phyloP scores from a whole-genome alignment of 345 rosid genomes.

The Moringa oleifera region DNA sequence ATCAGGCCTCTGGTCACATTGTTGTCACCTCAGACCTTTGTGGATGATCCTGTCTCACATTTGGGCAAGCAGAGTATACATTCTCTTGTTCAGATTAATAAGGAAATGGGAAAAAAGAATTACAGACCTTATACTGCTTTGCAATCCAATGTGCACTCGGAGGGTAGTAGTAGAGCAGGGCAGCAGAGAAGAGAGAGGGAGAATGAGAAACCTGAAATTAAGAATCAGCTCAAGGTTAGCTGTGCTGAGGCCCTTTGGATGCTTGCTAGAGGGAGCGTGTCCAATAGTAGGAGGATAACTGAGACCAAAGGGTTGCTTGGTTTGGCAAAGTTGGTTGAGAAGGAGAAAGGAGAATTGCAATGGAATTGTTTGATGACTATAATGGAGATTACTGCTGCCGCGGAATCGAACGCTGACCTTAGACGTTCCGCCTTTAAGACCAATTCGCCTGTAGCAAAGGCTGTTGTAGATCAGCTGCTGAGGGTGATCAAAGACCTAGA shows the following conservation, averaged over 20 bases:
- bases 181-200: constrained; percentile 62
- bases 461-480: constrained; percentile 76
- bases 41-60: constrained; percentile 36
- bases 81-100: constrained; percentile 70
- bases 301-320: constrained; percentile 95
- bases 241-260: constrained; percentile 79
- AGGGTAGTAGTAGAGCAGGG: constrained; percentile 29
- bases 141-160: constrained; percentile 36
- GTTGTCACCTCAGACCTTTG: constrained; percentile 59
- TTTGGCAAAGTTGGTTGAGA: constrained; percentile 78
- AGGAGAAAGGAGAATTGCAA: constrained; percentile 57
- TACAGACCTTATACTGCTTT: constrained; percentile 34
- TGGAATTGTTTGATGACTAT: constrained; percentile 79
- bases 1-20: constrained; percentile 72
- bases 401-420: constrained; percentile 65
- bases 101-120: constrained; percentile 39
- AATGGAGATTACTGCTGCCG: constrained; percentile 77
- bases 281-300: constrained; percentile 66
- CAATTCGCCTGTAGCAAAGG: constrained; percentile 85
- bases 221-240: constrained; percentile 50
- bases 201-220: constrained; percentile 60
- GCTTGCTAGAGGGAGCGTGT: constrained; percentile 69
- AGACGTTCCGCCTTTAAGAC: constrained; percentile 79
- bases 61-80: constrained; percentile 63
- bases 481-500: constrained; percentile 55